phyloP scores from a whole-genome alignment of 306 rosid genomes.

The Datisca glomerata region DNA sequence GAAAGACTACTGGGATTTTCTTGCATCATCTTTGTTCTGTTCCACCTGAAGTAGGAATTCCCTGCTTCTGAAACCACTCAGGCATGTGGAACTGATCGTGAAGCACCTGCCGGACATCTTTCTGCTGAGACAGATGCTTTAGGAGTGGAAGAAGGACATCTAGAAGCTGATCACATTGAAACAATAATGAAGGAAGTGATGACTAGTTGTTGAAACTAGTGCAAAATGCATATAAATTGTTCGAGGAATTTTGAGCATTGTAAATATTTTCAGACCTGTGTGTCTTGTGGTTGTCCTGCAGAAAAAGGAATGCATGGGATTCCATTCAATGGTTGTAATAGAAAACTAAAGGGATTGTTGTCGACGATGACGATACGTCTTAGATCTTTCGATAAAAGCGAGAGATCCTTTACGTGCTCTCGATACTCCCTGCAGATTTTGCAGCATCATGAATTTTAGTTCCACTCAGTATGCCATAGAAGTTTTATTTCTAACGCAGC shows the following conservation, averaged over 20 bases:
- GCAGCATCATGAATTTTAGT: constrained; percentile 13
- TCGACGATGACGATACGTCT: constrained; percentile 77
- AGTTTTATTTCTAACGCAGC: too few species aligned
- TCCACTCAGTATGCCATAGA: too few species aligned
- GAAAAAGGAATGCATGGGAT: constrained; percentile 93
- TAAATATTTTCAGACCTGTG: constrained; percentile 39
- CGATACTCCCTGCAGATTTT: constrained; percentile 56
- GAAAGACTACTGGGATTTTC: background rate
- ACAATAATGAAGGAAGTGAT: background rate
- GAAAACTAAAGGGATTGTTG: constrained; percentile 95
- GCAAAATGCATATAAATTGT: background rate
- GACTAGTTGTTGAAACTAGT: background rate
- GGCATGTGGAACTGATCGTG: constrained; percentile 89
- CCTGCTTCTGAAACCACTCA: constrained; percentile 97
- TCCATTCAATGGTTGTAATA: constrained; percentile 89
- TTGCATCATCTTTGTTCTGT: background rate
- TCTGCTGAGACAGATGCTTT: constrained; percentile 63
- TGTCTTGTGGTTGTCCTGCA: constrained; percentile 73
- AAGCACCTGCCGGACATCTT: constrained; percentile 74
- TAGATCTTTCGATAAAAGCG: constrained; percentile 63
- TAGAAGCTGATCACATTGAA: constrained; percentile 45
- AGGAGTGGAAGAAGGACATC: constrained; percentile 97
- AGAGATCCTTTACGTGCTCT: constrained; percentile 93
- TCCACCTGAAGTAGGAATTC: constrained; percentile 61
- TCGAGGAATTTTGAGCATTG: background rate